Evolutionary conservation across 805 yeast genomes (phyloP).

Genomic region (Wickerhamomyces queroliae): DNA sequence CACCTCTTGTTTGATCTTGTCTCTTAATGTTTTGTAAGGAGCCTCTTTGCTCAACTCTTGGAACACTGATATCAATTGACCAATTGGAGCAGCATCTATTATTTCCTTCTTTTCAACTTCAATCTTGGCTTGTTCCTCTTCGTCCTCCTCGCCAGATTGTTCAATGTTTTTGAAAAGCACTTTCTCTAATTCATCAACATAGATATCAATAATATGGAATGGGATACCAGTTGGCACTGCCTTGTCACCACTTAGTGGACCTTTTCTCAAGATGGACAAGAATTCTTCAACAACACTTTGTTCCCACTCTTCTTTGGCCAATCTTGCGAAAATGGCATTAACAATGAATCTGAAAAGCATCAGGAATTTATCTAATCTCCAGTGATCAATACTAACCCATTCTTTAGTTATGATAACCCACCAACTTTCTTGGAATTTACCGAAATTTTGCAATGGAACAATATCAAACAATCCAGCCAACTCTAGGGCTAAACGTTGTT

Average conservation of each 20-base stretch:
- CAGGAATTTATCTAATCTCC: slow-evolving; percentile 82
- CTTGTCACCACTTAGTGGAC: slow-evolving; percentile 52
- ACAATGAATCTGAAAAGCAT: slow-evolving; percentile 74
- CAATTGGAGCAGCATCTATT: slow-evolving; percentile 45
- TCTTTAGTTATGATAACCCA: slow-evolving; percentile 76
- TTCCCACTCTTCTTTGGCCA: slow-evolving; percentile 52
- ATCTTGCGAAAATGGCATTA: slow-evolving; percentile 54
- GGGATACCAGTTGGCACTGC: slow-evolving; percentile 71
- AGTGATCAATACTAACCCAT: slow-evolving; percentile 79
- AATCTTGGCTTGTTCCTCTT: slow-evolving; percentile 19
- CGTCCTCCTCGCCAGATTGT: slow-evolving; percentile 35
- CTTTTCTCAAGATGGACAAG: slow-evolving; percentile 32
- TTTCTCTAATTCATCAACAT: slow-evolving; percentile 76
- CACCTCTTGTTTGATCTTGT: slow-evolving; percentile 60
- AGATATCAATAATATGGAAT: slow-evolving; percentile 79
- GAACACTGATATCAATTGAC: slow-evolving; percentile 55
- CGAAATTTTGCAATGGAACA: slow-evolving; percentile 36
- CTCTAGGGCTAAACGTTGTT: slow-evolving; percentile 73
- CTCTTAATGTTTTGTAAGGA: slow-evolving; percentile 57
- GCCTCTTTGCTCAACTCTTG: slow-evolving; percentile 41
- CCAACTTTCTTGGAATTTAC: slow-evolving; percentile 61
- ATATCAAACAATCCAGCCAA: slow-evolving; percentile 53
- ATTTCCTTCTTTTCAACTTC: slow-evolving; percentile 26
- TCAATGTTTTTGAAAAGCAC: slow-evolving; percentile 46
- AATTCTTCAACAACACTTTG: slow-evolving; percentile 38